These are phyloP conservation scores for Berberis thunbergii DNA, from an alignment of 164 flowering plant species.

Conservation along the genomic window DNA sequence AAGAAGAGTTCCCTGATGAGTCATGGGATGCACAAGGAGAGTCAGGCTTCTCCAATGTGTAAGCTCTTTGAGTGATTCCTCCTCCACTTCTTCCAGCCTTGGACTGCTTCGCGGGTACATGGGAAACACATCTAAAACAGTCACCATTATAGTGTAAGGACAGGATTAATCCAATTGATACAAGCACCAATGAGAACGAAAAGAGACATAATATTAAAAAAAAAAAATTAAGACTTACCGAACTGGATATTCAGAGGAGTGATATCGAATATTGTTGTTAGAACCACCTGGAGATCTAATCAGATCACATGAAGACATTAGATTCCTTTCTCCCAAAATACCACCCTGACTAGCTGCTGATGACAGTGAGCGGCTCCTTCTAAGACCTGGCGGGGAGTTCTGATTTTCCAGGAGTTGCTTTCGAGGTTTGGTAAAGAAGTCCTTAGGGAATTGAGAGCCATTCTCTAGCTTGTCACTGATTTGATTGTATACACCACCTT, in stretches of 20 bases:
- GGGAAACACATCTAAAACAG: conserved; percentile 10
- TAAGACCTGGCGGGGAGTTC: conserved; percentile 31
- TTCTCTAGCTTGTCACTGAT: no score
- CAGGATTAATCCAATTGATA: background rate
- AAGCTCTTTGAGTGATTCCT: conserved; percentile 10
- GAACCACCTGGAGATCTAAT: conserved; percentile 37
- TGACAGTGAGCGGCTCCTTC: conserved; percentile 75
- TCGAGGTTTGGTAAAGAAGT: no score
- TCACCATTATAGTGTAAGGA: background rate
- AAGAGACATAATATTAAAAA: background rate
- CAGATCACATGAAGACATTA: conserved; percentile 17
- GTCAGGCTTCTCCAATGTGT: conserved; percentile 22
- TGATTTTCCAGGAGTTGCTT: conserved; percentile 9
- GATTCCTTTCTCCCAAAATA: conserved; percentile 21
- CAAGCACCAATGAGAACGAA: background rate
- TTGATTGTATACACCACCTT: no score
- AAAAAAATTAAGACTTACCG: conserved; percentile 31
- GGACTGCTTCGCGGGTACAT: conserved; percentile 41
- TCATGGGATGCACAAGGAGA: conserved; percentile 31
- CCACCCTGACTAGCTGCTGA: conserved; percentile 34
- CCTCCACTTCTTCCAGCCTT: conserved; percentile 20
- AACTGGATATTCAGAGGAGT: conserved; percentile 24
- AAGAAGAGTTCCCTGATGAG: conserved; percentile 46
- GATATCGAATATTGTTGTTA: conserved; percentile 15
- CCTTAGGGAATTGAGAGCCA: no score